These are phyloP conservation scores for Sarcomyxa edulis DNA, from an alignment of 768 basidiomycete species.

Conservation along the genomic window DNA sequence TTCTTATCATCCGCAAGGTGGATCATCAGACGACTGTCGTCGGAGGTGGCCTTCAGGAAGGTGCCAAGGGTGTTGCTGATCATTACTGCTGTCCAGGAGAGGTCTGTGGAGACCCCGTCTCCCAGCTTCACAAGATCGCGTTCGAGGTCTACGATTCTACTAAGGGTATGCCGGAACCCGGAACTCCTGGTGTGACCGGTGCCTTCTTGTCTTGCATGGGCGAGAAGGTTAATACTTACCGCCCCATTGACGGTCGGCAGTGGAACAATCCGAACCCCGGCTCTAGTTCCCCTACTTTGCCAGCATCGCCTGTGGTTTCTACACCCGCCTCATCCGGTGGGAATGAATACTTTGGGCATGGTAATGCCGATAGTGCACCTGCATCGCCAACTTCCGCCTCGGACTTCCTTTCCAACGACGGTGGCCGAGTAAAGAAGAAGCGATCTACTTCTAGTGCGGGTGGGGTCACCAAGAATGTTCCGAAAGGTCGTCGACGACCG, in stretches of 20 bases:
- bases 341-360: slow-evolving; percentile 61
- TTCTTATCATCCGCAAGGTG: slow-evolving; percentile 90
- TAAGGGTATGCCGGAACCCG: slow-evolving; percentile 67
- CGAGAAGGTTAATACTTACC: slow-evolving; percentile 89
- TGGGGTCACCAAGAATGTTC: slow-evolving; percentile 44
- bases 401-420: slow-evolving; percentile 76
- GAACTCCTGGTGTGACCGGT: slow-evolving; percentile 73
- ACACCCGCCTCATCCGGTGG: slow-evolving; percentile 50
- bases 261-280: slow-evolving; percentile 55
- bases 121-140: slow-evolving; percentile 93
- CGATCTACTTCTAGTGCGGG: slow-evolving; percentile 73
- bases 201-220: slow-evolving; percentile 90
- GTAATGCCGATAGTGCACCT: slow-evolving; percentile 58
- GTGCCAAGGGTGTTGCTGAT: slow-evolving; percentile 79
- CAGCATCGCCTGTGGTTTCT: slow-evolving; percentile 66
- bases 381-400: slow-evolving; percentile 57
- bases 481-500: slow-evolving; percentile 64
- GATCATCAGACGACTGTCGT: slow-evolving; percentile 87
- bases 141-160: slow-evolving; percentile 82
- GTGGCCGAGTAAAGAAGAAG: slow-evolving; percentile 82
- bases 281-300: slow-evolving; percentile 53
- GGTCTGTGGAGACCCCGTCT: slow-evolving; percentile 90
- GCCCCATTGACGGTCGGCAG: slow-evolving; percentile 75
- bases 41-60: slow-evolving; percentile 87
- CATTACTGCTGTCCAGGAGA: slow-evolving; percentile 82